A percentile compares a stretch with the other conserved stretches of the same genome.
Evolutionary conservation across 495 filamentous ascomycete genomes (phyloP).

Genomic region (Cercophora scortea): DNA sequence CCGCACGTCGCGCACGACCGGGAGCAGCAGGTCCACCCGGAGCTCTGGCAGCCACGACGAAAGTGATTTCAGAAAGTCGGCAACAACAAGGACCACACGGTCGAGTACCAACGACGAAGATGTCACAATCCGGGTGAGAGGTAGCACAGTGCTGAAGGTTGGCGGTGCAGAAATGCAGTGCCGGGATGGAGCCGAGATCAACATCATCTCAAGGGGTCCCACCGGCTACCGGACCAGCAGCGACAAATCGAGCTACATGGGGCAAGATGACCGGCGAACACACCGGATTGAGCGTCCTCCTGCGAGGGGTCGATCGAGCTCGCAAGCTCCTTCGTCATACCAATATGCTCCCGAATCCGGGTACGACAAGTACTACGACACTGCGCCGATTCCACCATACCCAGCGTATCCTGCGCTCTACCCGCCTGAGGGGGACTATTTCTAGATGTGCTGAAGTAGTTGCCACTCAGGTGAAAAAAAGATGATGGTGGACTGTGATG

Average conservation of each 20-base stretch:
- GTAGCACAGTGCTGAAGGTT: constrained; percentile 37
- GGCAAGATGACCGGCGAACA: constrained; percentile 35
- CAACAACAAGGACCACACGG: constrained; percentile 46
- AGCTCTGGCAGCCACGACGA: constrained; percentile 48
- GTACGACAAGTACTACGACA: constrained; percentile 9
- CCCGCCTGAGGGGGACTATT: neutral
- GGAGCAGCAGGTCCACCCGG: constrained; percentile 41
- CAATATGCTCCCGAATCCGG: constrained; percentile 8
- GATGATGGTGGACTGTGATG: neutral
- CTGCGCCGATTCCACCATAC: constrained; percentile 7
- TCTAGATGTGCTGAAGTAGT: neutral
- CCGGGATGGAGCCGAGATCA: constrained; percentile 44
- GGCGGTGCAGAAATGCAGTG: constrained; percentile 45
- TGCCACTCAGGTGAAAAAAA: neutral
- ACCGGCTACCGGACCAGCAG: constrained; percentile 25
- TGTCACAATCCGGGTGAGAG: constrained; percentile 46
- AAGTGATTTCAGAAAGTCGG: constrained; percentile 47
- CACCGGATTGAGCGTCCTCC: constrained; percentile 30
- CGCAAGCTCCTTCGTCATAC: constrained; percentile 36
- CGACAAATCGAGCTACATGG: constrained; percentile 33
- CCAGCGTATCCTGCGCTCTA: constrained; percentile 7
- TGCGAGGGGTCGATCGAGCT: constrained; percentile 29
- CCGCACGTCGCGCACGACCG: constrained; percentile 34
- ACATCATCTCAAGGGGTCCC: constrained; percentile 28
- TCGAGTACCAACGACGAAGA: constrained; percentile 41